phyloP scores from a whole-genome alignment of 73 alveolate species.

The Stentor coeruleus region DNA sequence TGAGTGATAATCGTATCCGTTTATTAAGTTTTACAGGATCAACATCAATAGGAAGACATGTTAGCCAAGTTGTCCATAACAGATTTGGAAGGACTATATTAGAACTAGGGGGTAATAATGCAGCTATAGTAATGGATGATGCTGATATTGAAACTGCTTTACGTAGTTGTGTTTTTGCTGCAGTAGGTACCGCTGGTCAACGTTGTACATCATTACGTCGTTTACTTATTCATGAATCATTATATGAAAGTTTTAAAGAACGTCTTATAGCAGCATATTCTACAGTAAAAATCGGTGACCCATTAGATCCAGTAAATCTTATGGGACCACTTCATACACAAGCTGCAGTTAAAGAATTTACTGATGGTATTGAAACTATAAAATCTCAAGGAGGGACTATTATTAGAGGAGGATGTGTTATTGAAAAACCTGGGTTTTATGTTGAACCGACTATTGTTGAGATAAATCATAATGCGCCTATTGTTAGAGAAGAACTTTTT shows the following conservation, averaged over 20 bases:
- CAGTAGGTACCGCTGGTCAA: constrained; percentile 91
- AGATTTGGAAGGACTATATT: constrained; percentile 80
- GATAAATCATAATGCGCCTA: constrained; percentile 59
- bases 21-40: constrained; percentile 90
- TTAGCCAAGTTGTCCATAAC: constrained; percentile 58
- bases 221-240: constrained; percentile 51
- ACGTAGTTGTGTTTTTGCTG: constrained; percentile 74
- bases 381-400: constrained; percentile 79
- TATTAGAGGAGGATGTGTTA: constrained; percentile 66
- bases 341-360: constrained; percentile 59
- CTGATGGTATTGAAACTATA: constrained; percentile 58
- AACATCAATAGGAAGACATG: constrained; percentile 61
- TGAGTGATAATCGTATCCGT: constrained; percentile 71
- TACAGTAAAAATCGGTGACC: constrained; percentile 59
- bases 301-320: constrained; percentile 58
- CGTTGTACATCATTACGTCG: constrained; percentile 90
- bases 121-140: constrained; percentile 76
- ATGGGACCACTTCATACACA: constrained; percentile 86
- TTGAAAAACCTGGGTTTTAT: constrained; percentile 74
- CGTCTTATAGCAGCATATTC: constrained; percentile 52
- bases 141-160: constrained; percentile 79
- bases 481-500: constrained; percentile 68
- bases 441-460: constrained; percentile 85
- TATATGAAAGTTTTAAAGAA: constrained; percentile 50
- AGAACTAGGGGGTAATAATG: constrained; percentile 93